These are phyloP conservation scores for Acanthamoeba castellanii DNA, from an alignment of 208 protist species.

Conservation along the genomic window DNA sequence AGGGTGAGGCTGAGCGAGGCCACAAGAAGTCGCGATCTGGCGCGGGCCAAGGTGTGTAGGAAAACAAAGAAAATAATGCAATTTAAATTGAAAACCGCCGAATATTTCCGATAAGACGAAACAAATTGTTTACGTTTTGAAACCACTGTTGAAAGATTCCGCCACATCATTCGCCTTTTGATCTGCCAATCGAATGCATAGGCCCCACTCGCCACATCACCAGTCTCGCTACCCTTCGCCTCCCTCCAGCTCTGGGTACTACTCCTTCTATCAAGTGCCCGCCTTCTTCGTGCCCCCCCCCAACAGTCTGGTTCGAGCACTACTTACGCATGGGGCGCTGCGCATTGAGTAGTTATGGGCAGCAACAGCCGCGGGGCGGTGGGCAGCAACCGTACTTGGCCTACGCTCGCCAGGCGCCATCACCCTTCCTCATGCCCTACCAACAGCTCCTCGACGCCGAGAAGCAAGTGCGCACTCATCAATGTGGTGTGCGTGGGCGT, in stretches of 20 bases:
- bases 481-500: not conserved
- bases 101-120: not conserved
- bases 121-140: too few relatives aligned
- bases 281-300: too few relatives aligned
- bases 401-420: not conserved
- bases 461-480: not conserved
- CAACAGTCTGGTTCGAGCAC: too few relatives aligned
- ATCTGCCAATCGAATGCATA: not conserved
- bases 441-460: not conserved
- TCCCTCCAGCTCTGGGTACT: not conserved
- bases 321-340: not conserved
- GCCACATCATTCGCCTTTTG: too few relatives aligned
- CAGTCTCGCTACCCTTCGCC: not conserved
- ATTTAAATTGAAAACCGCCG: too few relatives aligned
- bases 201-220: not conserved
- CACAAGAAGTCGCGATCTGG: not conserved
- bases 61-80: not conserved
- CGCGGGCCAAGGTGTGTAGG: not conserved
- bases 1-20: not conserved
- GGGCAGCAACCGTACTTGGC: slow-evolving; percentile 10
- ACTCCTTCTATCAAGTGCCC: not conserved
- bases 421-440: slow-evolving; percentile 10
- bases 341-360: not conserved
- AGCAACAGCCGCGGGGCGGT: not conserved
- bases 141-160: too few relatives aligned